A percentile compares a stretch with the other conserved stretches of the same genome.
These are phyloP conservation scores for Cucumis hystrix DNA, from an alignment of 306 rosid genomes.

Conservation along the genomic window DNA sequence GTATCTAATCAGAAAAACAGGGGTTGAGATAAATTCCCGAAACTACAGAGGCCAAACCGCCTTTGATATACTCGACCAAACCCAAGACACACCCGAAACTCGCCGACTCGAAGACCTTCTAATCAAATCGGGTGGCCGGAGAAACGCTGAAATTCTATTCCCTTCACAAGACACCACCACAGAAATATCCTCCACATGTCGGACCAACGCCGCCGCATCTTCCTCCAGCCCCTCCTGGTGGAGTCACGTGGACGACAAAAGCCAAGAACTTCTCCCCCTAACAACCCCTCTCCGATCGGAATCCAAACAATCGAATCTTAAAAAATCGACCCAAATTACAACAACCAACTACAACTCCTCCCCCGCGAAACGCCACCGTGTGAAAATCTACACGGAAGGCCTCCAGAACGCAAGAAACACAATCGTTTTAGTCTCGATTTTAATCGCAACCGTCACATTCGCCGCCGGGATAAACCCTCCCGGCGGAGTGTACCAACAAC, in stretches of 20 bases:
- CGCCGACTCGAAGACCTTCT: constrained; percentile 22
- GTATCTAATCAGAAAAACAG: constrained; percentile 45
- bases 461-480: constrained; percentile 74
- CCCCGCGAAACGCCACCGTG: background rate
- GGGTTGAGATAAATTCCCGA: constrained; percentile 32
- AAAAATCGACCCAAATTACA: background rate
- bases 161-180: constrained; percentile 10
- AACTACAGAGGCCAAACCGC: constrained; percentile 51
- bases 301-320: background rate
- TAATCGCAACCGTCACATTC: constrained; percentile 74
- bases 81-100: constrained; percentile 25
- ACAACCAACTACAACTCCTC: background rate
- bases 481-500: constrained; percentile 44
- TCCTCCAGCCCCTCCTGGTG: constrained; percentile 4
- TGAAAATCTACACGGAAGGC: constrained; percentile 32
- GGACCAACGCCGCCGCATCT: background rate
- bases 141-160: background rate
- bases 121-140: constrained; percentile 5
- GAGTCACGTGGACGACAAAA: constrained; percentile 3
- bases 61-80: constrained; percentile 45
- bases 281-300: background rate
- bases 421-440: constrained; percentile 39
- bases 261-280: constrained; percentile 1
- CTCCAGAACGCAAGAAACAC: constrained; percentile 67
- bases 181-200: background rate